phyloP scores from a whole-genome alignment of 768 basidiomycete genomes.

The Royoungia palumana region DNA sequence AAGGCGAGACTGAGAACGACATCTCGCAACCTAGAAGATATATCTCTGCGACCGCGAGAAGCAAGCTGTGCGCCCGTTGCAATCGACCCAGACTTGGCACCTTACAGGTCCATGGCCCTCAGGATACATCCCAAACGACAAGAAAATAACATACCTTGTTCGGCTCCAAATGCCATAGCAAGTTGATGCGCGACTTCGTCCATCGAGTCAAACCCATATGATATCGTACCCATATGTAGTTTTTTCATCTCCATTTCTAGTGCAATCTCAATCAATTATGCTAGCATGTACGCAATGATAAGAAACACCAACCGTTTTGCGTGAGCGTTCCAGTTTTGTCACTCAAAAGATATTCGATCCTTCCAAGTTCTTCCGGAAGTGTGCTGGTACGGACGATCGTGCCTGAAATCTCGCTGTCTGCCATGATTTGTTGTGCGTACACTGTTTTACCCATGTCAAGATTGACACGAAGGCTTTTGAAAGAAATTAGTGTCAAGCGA shows the following conservation, averaged over 20 bases:
- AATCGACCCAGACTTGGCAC: constrained; percentile 49
- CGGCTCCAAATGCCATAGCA: constrained; percentile 74
- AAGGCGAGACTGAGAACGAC: constrained; percentile 90
- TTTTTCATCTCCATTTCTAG: constrained; percentile 99
- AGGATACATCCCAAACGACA: background rate
- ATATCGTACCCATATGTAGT: constrained; percentile 97
- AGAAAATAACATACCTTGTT: constrained; percentile 42
- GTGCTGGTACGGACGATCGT: constrained; percentile 98
- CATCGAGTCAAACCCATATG: constrained; percentile 97
- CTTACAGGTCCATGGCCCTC: constrained; percentile 31
- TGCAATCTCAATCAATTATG: background rate
- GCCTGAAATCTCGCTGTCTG: constrained; percentile 85
- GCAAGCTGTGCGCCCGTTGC: constrained; percentile 81
- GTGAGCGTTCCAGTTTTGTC: constrained; percentile 99
- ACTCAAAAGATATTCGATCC: constrained; percentile 92
- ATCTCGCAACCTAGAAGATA: constrained; percentile 90
- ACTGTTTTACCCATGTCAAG: constrained; percentile 99
- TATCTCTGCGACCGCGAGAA: constrained; percentile 83
- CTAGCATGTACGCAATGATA: background rate
- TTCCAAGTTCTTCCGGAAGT: constrained; percentile 91
- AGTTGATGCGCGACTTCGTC: constrained; percentile 95
- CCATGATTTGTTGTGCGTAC: constrained; percentile 94
- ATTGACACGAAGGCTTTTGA: constrained; percentile 86
- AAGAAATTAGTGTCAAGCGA: background rate
- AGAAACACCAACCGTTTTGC: constrained; percentile 74